Base-by-base conservation (phyloP, 176 grass and related monocot species). In the Typha latifolia region DNA sequence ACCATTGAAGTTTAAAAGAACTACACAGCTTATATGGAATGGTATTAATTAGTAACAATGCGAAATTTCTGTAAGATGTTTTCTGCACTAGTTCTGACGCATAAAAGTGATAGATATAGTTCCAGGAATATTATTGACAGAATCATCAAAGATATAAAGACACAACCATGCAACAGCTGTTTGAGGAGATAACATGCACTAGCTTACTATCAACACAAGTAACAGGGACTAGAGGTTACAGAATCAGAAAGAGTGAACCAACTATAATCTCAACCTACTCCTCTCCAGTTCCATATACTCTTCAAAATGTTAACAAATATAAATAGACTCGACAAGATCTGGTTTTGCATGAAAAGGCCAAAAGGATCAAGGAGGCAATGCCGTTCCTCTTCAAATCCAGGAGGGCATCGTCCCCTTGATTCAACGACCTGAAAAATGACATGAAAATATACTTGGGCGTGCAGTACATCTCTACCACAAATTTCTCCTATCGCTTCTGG, bases 401-500 rank as follows among this genome's bases (percentile, higher is more conserved):
- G 7, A n/a, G 14, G 51, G 52, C 52, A 56, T 56, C 15, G 15
- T 56, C 52, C 52, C 4, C 52, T 1, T 1, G 16, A 56, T n/a
- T 9, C 52, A 56, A n/a, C 13, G 19, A 56, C 14, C 7, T n/a
- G 1, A 15, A 19, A 13, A n/a, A 19, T 19, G 16, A 56, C 7
- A 20, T n/a, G n/a, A n/a, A 15, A 56, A 4, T 15, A n/a, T 53
- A 4, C 51, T 53, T 51, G 0, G 50, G 12, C 50, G 15, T 51
- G 49, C 15, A 14, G 12, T 1, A 14, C 49, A 4, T 56, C 52
- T 34, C 34, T 31, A 15, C 63, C 31, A 51, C 61, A 57, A 51
- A 12, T 59, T 34, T 51, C 19, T 29, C 22, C 74, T 80, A 96
- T 52, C 90, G 49, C 64, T 68, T 89, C 68, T 90, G 83, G 71